Conservation (phyloP, 495 filamentous ascomycete species). For the Trichoderma orchidacearum region DNA sequence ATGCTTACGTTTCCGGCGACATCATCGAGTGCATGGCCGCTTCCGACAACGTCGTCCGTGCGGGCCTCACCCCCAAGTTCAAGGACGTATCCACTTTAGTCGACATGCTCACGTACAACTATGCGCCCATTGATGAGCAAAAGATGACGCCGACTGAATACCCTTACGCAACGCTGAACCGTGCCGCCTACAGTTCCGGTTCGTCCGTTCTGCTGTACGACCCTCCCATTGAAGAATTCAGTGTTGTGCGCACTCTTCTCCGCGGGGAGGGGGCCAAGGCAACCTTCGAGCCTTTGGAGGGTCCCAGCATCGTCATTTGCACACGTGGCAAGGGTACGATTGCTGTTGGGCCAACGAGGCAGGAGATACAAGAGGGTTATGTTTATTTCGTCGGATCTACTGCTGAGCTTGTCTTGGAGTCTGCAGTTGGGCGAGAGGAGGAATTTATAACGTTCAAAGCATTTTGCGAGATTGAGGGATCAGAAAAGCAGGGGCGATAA, state of each 20-base stretch:
- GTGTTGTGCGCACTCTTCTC: constrained; percentile 70
- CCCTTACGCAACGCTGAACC: constrained; percentile 68
- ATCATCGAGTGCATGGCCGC: constrained; percentile 99
- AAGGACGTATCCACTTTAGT: constrained; percentile 91
- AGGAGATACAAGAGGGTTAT: constrained; percentile 62
- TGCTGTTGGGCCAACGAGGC: constrained; percentile 56
- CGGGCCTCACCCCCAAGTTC: constrained; percentile 95
- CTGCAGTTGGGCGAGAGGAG: constrained; percentile 40
- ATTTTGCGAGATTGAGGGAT: constrained; percentile 65
- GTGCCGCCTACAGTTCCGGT: constrained; percentile 57
- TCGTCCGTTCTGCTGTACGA: constrained; percentile 68
- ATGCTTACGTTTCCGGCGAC: constrained; percentile 90
- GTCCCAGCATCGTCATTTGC: constrained; percentile 86
- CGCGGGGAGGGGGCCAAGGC: constrained; percentile 59
- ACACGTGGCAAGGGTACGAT: constrained; percentile 71
- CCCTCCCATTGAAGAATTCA: constrained; percentile 94
- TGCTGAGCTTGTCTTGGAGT: constrained; percentile 71
- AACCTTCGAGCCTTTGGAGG: constrained; percentile 73
- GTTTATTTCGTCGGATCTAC: constrained; percentile 92
- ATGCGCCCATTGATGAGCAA: constrained; percentile 85
- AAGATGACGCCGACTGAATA: constrained; percentile 81
- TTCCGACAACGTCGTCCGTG: constrained; percentile 94
- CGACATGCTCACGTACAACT: constrained; percentile 84
- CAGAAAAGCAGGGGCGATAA: neutral
- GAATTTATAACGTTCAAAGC: constrained; percentile 85